phyloP scores from a whole-genome alignment of 306 rosid genomes.

The Inga oerstediana region DNA sequence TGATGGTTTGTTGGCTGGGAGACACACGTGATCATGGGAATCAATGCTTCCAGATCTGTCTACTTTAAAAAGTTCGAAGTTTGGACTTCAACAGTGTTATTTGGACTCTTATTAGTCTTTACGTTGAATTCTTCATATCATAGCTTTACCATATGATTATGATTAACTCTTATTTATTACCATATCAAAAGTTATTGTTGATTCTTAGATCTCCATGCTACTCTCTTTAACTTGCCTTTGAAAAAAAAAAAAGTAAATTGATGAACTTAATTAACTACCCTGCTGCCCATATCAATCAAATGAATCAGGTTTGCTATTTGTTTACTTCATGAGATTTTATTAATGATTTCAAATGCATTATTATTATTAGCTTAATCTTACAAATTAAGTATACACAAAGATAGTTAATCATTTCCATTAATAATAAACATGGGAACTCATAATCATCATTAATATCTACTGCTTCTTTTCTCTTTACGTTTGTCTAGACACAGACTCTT shows the following conservation, averaged over 20 bases:
- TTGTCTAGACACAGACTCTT: not conserved
- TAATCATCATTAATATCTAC: not conserved
- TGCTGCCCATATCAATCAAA: not conserved
- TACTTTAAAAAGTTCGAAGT: conserved; percentile 21
- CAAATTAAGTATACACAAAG: not conserved
- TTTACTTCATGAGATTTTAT: not conserved
- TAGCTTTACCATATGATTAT: not conserved
- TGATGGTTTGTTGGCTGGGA: conserved; percentile 57
- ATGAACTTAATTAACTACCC: not conserved
- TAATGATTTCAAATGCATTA: not conserved
- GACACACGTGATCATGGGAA: conserved; percentile 61
- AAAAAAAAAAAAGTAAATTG: not conserved
- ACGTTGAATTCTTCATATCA: conserved; percentile 27
- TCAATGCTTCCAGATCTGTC: conserved; percentile 48
- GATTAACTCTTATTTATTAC: not conserved
- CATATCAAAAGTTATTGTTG: not conserved
- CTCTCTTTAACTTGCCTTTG: not conserved
- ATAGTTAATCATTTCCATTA: not conserved
- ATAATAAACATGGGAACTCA: not conserved
- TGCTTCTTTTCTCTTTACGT: not conserved
- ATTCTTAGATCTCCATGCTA: not conserved
- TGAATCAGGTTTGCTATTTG: not conserved
- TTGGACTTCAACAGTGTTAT: conserved; percentile 44
- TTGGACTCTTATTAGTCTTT: conserved; percentile 32
- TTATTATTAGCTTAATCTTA: not conserved